Conservation (phyloP, 2,329 filamentous ascomycete species). For the Pseudocercospora cruenta region DNA sequence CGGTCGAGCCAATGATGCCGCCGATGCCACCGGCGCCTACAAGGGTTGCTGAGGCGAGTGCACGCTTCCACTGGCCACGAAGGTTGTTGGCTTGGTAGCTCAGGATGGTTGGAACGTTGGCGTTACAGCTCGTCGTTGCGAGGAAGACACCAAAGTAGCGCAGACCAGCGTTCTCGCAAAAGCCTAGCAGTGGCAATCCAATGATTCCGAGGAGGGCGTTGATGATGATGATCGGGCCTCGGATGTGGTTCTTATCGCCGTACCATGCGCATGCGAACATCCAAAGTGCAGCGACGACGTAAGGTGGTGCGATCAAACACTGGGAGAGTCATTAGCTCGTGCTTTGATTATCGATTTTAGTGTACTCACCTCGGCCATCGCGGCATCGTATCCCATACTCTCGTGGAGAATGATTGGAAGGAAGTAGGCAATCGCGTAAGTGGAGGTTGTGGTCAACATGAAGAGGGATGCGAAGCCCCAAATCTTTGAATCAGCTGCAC, state of each 20-base stretch:
- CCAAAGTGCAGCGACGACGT: slow-evolving; percentile 42
- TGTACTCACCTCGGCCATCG: slow-evolving; percentile 28
- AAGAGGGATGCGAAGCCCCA: slow-evolving; percentile 58
- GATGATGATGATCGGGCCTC: slow-evolving; percentile 41
- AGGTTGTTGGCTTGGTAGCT: slow-evolving; percentile 88
- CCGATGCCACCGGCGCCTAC: slow-evolving; percentile 78
- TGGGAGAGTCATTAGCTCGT: background rate
- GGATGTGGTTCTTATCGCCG: slow-evolving; percentile 40
- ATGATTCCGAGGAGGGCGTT: slow-evolving; percentile 39
- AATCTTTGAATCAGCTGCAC: slow-evolving; percentile 55
- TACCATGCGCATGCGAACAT: slow-evolving; percentile 37
- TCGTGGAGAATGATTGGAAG: slow-evolving; percentile 43
- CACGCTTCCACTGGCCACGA: slow-evolving; percentile 85
- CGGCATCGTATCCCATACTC: slow-evolving; percentile 40
- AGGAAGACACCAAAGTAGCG: slow-evolving; percentile 44
- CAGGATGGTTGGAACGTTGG: slow-evolving; percentile 71
- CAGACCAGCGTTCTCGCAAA: slow-evolving; percentile 32
- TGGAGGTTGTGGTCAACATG: slow-evolving; percentile 57
- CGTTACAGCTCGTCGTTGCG: slow-evolving; percentile 38
- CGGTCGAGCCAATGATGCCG: slow-evolving; percentile 60
- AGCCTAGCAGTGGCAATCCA: slow-evolving; percentile 41
- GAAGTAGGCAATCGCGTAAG: slow-evolving; percentile 43
- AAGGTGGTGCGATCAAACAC: slow-evolving; percentile 41
- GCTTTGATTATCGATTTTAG: background rate
- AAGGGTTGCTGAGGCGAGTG: slow-evolving; percentile 74